These are phyloP conservation scores for Arabidopsis suecica DNA, from an alignment of 345 rosid species.

Conservation along the genomic window DNA sequence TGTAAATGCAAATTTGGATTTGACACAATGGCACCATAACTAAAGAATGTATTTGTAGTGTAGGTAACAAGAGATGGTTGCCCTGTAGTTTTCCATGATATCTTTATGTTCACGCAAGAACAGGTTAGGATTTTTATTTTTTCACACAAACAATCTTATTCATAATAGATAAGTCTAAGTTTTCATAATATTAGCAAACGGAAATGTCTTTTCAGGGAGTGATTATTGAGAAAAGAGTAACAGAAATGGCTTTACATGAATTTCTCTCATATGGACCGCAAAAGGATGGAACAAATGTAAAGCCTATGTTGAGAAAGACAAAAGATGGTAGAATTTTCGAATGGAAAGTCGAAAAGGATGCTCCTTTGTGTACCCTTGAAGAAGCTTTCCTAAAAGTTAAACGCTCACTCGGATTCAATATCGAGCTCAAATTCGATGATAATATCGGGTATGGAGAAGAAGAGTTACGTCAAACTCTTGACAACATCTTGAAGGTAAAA, in stretches of 20 bases:
- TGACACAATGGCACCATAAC: neutral
- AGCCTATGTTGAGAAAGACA: constrained; percentile 56
- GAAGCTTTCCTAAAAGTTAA: constrained; percentile 59
- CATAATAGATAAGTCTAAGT: neutral
- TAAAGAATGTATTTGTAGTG: constrained; percentile 44
- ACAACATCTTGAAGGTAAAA: constrained; percentile 53
- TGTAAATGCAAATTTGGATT: neutral
- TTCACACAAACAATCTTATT: neutral
- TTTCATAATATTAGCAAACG: neutral
- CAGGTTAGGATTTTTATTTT: constrained; percentile 46
- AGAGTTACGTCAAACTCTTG: constrained; percentile 51
- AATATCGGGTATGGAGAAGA: constrained; percentile 54
- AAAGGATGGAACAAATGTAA: constrained; percentile 45
- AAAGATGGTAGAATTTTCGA: constrained; percentile 66
- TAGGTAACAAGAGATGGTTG: constrained; percentile 74
- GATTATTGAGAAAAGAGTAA: constrained; percentile 61
- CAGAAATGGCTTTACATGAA: constrained; percentile 57
- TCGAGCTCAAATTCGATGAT: constrained; percentile 78
- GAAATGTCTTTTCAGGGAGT: constrained; percentile 49
- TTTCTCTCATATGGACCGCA: constrained; percentile 66
- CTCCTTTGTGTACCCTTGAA: constrained; percentile 61
- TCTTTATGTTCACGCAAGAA: constrained; percentile 56
- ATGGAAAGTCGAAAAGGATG: constrained; percentile 67
- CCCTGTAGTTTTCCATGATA: constrained; percentile 75
- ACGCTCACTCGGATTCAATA: constrained; percentile 58